phyloP scores from a whole-genome alignment of 75 land plant species.

The Chamaecyparis obtusa region DNA sequence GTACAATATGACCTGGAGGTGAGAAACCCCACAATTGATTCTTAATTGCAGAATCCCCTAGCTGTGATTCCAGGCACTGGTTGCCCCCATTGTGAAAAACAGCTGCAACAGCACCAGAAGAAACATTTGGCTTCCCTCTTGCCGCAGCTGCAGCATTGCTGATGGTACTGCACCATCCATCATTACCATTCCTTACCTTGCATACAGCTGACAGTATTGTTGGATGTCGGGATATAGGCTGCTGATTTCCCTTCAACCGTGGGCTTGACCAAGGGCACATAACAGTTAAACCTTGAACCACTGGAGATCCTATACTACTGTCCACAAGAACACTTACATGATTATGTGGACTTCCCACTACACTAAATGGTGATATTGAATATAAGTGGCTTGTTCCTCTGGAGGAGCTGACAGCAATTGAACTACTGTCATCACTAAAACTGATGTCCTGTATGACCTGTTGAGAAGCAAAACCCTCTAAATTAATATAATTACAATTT shows the following conservation, averaged over 20 bases:
- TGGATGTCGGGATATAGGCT: constrained; percentile 54
- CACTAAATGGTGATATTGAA: constrained; percentile 83
- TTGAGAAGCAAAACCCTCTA: not conserved
- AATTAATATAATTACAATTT: not conserved
- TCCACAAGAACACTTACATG: constrained; percentile 27
- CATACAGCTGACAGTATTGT: constrained; percentile 70
- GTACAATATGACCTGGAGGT: constrained; percentile 78
- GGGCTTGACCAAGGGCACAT: constrained; percentile 46
- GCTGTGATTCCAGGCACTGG: constrained; percentile 16
- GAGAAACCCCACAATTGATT: constrained; percentile 77
- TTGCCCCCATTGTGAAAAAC: constrained; percentile 76
- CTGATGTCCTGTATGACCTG: constrained; percentile 96
- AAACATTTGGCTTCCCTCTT: constrained; percentile 41
- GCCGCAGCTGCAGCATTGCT: constrained; percentile 84
- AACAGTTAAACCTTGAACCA: constrained; percentile 12
- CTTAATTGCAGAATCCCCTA: constrained; percentile 30
- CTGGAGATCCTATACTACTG: constrained; percentile 19
- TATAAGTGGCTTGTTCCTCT: constrained; percentile 89
- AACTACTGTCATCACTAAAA: constrained; percentile 81
- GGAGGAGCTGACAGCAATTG: constrained; percentile 87
- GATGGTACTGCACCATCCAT: constrained; percentile 82
- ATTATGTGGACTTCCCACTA: constrained; percentile 53
- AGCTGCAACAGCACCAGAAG: constrained; percentile 87
- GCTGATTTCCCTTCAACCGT: constrained; percentile 39
- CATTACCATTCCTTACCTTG: constrained; percentile 78